Percentiles rank a stretch among this genome's conserved stretches.
Evolutionary conservation across 805 yeast species (phyloP).

Genomic region (Yarrowia hollandica): DNA sequence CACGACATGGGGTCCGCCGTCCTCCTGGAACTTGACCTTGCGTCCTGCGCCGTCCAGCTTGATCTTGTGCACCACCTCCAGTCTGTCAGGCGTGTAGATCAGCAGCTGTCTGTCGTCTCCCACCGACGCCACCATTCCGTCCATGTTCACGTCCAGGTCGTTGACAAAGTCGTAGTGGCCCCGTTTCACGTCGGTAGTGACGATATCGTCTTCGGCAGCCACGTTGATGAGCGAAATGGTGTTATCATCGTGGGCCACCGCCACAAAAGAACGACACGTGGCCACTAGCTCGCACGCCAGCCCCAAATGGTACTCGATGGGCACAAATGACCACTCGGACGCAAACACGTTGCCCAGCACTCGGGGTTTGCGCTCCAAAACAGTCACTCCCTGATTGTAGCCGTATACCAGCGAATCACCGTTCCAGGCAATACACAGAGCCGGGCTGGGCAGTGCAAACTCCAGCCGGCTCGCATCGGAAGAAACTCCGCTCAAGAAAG

Average conservation of each 20-base stretch:
- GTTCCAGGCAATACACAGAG: constrained; percentile 4
- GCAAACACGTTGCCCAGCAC: constrained; percentile 8
- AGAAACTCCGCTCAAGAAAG: not conserved
- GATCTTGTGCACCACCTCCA: constrained; percentile 21
- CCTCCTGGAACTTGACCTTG: constrained; percentile 42
- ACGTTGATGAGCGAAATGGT: constrained; percentile 32
- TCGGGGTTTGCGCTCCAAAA: not conserved
- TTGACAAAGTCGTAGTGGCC: constrained; percentile 40
- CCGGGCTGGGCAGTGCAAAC: not conserved
- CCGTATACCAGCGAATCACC: constrained; percentile 1
- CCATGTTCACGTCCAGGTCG: constrained; percentile 39
- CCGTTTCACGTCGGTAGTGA: not conserved
- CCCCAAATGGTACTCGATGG: constrained; percentile 31
- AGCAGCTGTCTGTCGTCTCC: constrained; percentile 41
- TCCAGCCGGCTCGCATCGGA: not conserved
- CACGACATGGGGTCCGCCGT: constrained; percentile 41
- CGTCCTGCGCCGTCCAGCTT: constrained; percentile 36
- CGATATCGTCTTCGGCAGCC: constrained; percentile 12
- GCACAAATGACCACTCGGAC: constrained; percentile 8
- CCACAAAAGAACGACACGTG: constrained; percentile 29
- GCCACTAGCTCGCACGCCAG: constrained; percentile 30
- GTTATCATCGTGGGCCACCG: constrained; percentile 35
- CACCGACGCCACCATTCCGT: constrained; percentile 39
- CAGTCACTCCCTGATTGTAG: constrained; percentile 4
- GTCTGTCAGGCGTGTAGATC: constrained; percentile 32